These are phyloP conservation scores for Agaricus bisporus DNA, from an alignment of 768 basidiomycete species.

Conservation along the genomic window DNA sequence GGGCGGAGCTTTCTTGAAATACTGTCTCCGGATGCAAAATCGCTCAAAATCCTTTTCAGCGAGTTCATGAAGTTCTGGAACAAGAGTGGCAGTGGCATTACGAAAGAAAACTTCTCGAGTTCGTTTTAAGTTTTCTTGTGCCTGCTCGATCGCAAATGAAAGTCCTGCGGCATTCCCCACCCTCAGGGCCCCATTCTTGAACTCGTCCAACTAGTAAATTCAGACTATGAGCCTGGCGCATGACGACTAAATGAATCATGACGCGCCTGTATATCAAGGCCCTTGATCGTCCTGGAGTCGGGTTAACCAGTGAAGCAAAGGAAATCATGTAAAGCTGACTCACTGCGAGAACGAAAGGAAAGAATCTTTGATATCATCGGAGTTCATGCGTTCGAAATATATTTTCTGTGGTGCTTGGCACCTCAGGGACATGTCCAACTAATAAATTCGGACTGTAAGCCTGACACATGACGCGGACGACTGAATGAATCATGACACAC, in stretches of 20 bases:
- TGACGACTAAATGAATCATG: no score
- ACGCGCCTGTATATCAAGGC: not conserved
- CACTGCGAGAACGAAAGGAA: not conserved
- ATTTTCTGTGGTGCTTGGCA: no score
- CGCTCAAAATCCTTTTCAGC: not conserved
- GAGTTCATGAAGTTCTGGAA: not conserved
- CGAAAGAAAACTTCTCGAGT: not conserved
- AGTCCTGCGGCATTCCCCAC: not conserved
- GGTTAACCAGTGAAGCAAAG: not conserved
- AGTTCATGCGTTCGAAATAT: not conserved
- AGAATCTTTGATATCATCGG: constrained; percentile 1
- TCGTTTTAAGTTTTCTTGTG: not conserved
- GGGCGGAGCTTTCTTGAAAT: not conserved
- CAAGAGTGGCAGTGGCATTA: not conserved
- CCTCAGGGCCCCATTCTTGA: not conserved
- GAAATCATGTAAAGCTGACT: not conserved
- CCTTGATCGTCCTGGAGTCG: not conserved
- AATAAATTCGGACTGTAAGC: no score
- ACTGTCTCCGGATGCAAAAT: not conserved
- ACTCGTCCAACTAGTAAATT: not conserved
- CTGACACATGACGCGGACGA: no score
- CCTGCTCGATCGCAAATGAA: not conserved
- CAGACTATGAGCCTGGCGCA: no score
- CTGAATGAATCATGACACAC: no score
- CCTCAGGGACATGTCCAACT: no score